Evolutionary conservation across 2,329 filamentous ascomycete genomes (phyloP), one percentile per base, ranked within the genome.

Genomic region (Nemania diffusa): DNA sequence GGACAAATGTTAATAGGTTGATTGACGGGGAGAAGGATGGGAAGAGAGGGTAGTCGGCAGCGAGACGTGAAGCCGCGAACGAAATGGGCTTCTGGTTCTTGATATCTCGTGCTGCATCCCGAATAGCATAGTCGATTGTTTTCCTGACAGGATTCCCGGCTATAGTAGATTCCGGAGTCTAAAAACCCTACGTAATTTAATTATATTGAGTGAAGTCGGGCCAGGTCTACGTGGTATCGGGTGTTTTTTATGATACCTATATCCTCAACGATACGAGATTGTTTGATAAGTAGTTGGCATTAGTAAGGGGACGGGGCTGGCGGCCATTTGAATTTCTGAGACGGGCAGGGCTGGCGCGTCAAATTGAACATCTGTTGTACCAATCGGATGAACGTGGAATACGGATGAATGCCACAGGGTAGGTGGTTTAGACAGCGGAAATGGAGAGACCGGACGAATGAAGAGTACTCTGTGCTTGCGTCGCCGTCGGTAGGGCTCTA

Each of bases 381-480:
- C 5, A 20, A 64, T 67, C 56, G 20, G 59, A 67, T 44, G 55
- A 67, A 63, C 59, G 40, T 17, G 34, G 58, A 26, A n/a, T 34
- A 29, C 20, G 40, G 29, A 56, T 24, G 24, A 32, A 50, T 56
- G 42, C 24, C 32, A 59, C 24, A 55, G 46, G 57, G 29, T 42
- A 34, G 17, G 29, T 58, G 29, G 29, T 37, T 24, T 42, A 34
- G 17, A 22, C 55, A 24, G 29, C 48, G 55, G 42, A 26, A n/a
- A 57, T 46, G 42, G 51, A 37, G 15, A 50, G 29, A 62, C 20
- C n/a, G 13, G 46, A 57, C 58, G 37, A 42, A 53, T 57, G 34
- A 42, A 50, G 46, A 53, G 37, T 52, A 22, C 22, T 42, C 20
- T 37, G 53, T 24, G 46, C 9, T 37, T 29, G 22, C n/a, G 40